Evolutionary conservation across 164 flowering plant species (phyloP).

Genomic region (Vitis riparia): DNA sequence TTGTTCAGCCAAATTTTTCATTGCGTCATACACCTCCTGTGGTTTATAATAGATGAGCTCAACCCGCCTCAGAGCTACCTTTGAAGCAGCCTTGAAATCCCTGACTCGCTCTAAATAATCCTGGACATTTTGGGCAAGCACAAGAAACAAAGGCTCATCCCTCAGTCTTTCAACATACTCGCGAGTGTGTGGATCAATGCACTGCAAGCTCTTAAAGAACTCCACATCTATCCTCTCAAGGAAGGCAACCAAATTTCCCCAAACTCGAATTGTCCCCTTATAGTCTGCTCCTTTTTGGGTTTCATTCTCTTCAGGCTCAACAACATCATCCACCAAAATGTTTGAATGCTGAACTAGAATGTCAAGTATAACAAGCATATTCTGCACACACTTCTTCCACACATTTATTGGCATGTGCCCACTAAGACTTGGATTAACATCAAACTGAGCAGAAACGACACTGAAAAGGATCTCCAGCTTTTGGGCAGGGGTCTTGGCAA

Average conservation of each 20-base stretch:
- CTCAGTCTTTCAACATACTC: slow-evolving; percentile 89
- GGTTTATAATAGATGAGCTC: slow-evolving; percentile 92
- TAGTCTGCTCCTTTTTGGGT: slow-evolving; percentile 71
- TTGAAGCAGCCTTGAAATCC: slow-evolving; percentile 77
- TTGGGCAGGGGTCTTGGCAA: slow-evolving; percentile 97
- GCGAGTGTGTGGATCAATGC: slow-evolving; percentile 87
- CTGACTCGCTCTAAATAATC: slow-evolving; percentile 64
- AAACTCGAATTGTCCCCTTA: slow-evolving; percentile 67
- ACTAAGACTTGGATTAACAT: slow-evolving; percentile 83
- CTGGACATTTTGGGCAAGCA: slow-evolving; percentile 88
- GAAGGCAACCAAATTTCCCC: slow-evolving; percentile 94
- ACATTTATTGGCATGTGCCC: slow-evolving; percentile 93
- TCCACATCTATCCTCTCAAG: slow-evolving; percentile 85
- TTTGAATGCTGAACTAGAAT: slow-evolving; percentile 71
- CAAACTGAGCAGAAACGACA: slow-evolving; percentile 91
- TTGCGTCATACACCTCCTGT: slow-evolving; percentile 93
- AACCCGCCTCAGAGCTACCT: slow-evolving; percentile 77
- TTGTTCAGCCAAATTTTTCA: slow-evolving; percentile 78
- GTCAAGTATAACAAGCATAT: slow-evolving; percentile 70
- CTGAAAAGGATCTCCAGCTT: slow-evolving; percentile 91
- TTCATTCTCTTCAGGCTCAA: slow-evolving; percentile 90
- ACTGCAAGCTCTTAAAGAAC: slow-evolving; percentile 89
- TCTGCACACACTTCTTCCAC: slow-evolving; percentile 87
- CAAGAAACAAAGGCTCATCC: slow-evolving; percentile 81
- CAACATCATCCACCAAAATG: slow-evolving; percentile 81